Evolutionary conservation across 352 stramenopile genomes (phyloP), one percentile per base, ranked within the genome.

Genomic region (Thalassiosira mediterranea): DNA sequence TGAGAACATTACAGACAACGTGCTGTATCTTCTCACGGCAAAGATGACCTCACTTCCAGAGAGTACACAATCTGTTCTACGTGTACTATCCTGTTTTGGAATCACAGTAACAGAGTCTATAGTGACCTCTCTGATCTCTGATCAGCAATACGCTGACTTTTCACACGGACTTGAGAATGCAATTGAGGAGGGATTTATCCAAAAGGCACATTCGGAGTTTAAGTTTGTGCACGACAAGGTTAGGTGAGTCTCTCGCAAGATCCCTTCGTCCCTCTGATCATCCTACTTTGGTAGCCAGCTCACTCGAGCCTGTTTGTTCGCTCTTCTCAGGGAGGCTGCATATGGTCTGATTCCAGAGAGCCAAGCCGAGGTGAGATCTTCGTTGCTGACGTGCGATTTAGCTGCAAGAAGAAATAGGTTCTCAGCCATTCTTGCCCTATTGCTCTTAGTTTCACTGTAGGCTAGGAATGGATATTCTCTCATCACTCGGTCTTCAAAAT

Each of bases 171-270:
- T 81, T n/a, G 47, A 68, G 10, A 21, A 59, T 11, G 62, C 49
- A 4, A 51, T 75, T 37, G 32, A 32, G 8, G 48, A 75, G 15
- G 51, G 63, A 8, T 75, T 31, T 21, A 29, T 81, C 4, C n/a
- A 23, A 19, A 68, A 67, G 56, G n/a, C n/a, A 23, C 40, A 25
- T 0, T 32, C 7, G 26, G 56, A 60, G 3, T 76, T 68, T 17
- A 75, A 71, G 42, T 83, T 83, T 53, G 62, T 70, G 1, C 74
- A 83, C 56, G 74, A 83, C 46, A 72, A 79, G 32, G 51, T 72
- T 28, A 21, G 17, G 44, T 44, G 15, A 44, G 37, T 44, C 37
- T 44, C 37, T 44, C 15, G 37, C 37, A 44, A 44, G 8, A 8
- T 44, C 37, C 21, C 21, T 53, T 17, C 44, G 7, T 19, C 19